Conservation (phyloP, 2,329 filamentous ascomycete genomes). For the Botryotinia convoluta region DNA sequence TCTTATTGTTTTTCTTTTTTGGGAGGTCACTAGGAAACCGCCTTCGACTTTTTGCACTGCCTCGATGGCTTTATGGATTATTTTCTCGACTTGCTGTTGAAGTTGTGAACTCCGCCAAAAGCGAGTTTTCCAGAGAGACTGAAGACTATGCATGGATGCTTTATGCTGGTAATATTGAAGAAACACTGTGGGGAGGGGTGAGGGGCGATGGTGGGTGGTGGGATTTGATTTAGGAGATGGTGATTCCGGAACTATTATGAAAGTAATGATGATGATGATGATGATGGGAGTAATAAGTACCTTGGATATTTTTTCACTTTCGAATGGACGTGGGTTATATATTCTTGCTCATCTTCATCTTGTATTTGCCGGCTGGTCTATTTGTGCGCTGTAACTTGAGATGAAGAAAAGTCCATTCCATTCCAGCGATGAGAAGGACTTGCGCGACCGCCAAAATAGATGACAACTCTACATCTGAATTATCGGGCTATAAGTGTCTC, state of each 20-base stretch:
- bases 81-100: too few relatives aligned
- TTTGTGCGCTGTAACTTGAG: neutral
- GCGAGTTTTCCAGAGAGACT: too few relatives aligned
- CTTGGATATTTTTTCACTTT: neutral
- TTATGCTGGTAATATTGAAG: neutral
- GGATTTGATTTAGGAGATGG: neutral
- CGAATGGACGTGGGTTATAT: neutral
- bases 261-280: neutral
- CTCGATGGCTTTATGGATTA: too few relatives aligned
- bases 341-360: neutral
- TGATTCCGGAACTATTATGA: too few relatives aligned
- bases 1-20: too few relatives aligned
- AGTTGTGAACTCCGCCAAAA: too few relatives aligned
- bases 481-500: neutral
- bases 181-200: too few relatives aligned
- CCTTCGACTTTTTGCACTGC: too few relatives aligned
- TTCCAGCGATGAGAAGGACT: neutral
- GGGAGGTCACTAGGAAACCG: too few relatives aligned
- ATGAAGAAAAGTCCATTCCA: neutral
- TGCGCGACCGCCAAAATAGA: neutral
- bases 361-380: too few relatives aligned
- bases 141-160: neutral
- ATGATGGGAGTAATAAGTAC: neutral
- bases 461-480: too few relatives aligned
- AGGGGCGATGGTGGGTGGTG: neutral